Base-by-base conservation (phyloP, 2,329 filamentous ascomycete species). In the Xylariaceae sp. region DNA sequence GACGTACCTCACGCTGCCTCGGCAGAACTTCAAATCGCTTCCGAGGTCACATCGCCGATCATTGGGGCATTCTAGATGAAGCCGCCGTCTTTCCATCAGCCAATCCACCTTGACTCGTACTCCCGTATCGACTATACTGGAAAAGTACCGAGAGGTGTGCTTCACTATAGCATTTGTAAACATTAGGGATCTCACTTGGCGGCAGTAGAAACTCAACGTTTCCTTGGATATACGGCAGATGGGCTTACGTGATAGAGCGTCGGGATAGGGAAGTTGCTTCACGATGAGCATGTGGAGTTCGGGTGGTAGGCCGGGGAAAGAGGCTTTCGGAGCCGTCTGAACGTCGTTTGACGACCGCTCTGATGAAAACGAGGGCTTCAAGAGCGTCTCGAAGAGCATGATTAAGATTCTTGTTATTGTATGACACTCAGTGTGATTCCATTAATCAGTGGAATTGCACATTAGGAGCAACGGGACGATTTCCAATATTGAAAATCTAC, bases 211-310 rank as follows among this genome's bases (percentile, higher is more conserved):
- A 28, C 7, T 28, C 22, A 28, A 7, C 22, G 22, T 28, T 28
- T 28, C 7, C 22, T 28, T 5, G 7, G 7, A 28, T 28, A 28
- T 28, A 28, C 7, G 22, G 22, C 22, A 28, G 22, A 28, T 5
- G 22, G 22, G 22, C 22, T 28, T 28, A 28, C 22, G 71, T 0
- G 85, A 86, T 1, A 89, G 75, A 0, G 87, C 86, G 56, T 90
- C 86, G 0, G 87, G 87, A 55, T 89, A 89, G 31, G 78, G 78
- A 53, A 89, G 80, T 48, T 81, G 73, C 11, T 74, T 65, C 31
- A 80, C 73, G 50, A 89, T 84, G 45, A 82, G 75, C 1, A 86
- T 66, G 59, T 88, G 86, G n/a, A 89, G 74, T 61, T 90, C 87
- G 1, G 82, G 74, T 2, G 87, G 87, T 2, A 89, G 72, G 14